These are phyloP conservation scores for Friedmanniomyces simplex DNA, from an alignment of 495 filamentous ascomycete genomes.

Conservation along the genomic window DNA sequence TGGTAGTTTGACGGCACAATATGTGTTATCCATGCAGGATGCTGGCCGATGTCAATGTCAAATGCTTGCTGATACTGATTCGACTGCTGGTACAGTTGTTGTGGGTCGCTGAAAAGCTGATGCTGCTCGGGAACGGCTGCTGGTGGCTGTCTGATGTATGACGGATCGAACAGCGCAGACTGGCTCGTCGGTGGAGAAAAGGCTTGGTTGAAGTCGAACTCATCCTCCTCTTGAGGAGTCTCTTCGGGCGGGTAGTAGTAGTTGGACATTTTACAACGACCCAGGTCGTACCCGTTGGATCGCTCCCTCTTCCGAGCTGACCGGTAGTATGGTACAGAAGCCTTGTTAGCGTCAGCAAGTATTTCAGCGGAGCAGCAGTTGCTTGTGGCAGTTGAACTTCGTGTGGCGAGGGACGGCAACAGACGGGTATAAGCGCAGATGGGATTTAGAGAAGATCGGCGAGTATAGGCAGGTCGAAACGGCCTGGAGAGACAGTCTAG, in stretches of 20 bases:
- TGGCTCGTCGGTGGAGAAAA: background rate
- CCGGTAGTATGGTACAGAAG: background rate
- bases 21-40: conserved; percentile 2
- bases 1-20: conserved; percentile 10
- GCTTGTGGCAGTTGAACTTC: background rate
- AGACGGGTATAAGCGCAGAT: background rate
- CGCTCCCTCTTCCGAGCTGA: background rate
- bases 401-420: background rate
- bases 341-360: background rate
- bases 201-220: background rate
- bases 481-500: background rate
- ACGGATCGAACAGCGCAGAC: background rate
- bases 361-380: background rate
- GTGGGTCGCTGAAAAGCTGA: background rate
- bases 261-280: conserved; percentile 1
- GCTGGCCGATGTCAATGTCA: background rate
- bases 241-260: conserved; percentile 3
- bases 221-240: conserved; percentile 2
- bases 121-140: background rate
- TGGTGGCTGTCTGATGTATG: background rate
- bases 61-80: background rate
- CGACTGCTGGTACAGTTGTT: background rate
- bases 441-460: background rate
- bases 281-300: background rate
- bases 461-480: background rate